A percentile compares a stretch with the other conserved stretches of the same genome.
phyloP scores from a whole-genome alignment of 2,329 filamentous ascomycete species.

The Ophiostoma pallidulum region DNA sequence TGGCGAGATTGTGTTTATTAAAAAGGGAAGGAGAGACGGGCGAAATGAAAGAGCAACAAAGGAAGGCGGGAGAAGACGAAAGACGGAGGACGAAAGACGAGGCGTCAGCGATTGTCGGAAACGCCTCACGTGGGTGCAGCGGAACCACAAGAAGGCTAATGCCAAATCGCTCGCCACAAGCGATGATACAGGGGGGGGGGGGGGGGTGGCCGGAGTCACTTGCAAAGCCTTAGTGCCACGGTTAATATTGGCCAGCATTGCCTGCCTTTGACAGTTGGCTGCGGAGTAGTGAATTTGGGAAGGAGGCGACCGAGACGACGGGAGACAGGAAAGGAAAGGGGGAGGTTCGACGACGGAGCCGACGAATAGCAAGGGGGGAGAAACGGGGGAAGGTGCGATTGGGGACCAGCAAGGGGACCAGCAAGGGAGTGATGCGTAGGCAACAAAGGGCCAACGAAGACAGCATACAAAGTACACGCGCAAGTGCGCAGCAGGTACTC shows the following conservation, averaged over 20 bases:
- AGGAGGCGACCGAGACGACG: background rate
- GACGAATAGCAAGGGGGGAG: background rate
- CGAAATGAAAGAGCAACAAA: background rate
- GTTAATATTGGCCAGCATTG: slow-evolving; percentile 1
- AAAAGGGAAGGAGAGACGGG: background rate
- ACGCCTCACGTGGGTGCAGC: slow-evolving; percentile 8
- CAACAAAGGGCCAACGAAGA: no score
- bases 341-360: background rate
- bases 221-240: background rate
- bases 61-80: background rate
- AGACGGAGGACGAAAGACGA: background rate
- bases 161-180: slow-evolving; percentile 5
- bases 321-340: background rate
- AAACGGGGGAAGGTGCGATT: no score
- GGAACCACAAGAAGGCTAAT: slow-evolving; percentile 5
- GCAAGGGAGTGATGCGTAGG: no score
- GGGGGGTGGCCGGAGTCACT: no score
- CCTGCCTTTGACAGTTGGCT: no score
- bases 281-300: background rate
- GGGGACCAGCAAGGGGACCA: no score
- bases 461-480: no score
- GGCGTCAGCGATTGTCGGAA: slow-evolving; percentile 7
- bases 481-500: no score
- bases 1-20: background rate
- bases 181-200: background rate